phyloP scores from a whole-genome alignment of 352 stramenopile genomes.

The Poterioochromonas sp. region DNA sequence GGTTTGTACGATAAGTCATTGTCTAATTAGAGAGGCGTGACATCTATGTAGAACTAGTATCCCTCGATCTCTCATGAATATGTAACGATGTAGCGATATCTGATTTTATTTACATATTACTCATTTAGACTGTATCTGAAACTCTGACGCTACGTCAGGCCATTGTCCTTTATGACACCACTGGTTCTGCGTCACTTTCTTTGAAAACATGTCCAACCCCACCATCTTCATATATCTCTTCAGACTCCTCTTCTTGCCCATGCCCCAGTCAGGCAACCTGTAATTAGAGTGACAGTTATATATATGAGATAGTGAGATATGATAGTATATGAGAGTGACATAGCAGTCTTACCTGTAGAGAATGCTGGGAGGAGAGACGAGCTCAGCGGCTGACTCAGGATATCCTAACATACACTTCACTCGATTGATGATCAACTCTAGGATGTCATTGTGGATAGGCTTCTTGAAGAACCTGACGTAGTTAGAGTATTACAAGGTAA shows the following conservation, averaged over 20 bases:
- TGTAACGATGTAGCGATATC: too few species aligned
- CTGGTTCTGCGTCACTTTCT: conserved; percentile 42
- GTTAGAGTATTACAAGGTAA: neutral
- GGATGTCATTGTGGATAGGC: conserved; percentile 60
- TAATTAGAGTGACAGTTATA: neutral
- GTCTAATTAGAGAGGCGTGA: too few species aligned
- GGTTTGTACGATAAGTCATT: too few species aligned
- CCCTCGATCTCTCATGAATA: too few species aligned
- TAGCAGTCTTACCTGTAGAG: conserved; percentile 42
- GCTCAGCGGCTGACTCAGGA: conserved; percentile 54
- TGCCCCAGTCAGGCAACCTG: conserved; percentile 50
- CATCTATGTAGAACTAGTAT: too few species aligned
- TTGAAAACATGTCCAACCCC: conserved; percentile 46
- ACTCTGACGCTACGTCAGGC: conserved; percentile 29
- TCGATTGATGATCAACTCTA: conserved; percentile 59
- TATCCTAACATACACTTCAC: conserved; percentile 69
- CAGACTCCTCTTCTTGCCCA: conserved; percentile 49
- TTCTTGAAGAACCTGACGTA: conserved; percentile 42
- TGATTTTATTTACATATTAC: too few species aligned
- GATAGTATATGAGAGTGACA: neutral
- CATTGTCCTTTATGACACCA: conserved; percentile 53
- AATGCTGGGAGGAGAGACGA: conserved; percentile 47
- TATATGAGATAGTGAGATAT: neutral
- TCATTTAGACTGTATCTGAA: too few species aligned
- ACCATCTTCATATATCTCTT: conserved; percentile 51